phyloP scores from a whole-genome alignment of 179 eudicot species.

The Camellia oleifera region DNA sequence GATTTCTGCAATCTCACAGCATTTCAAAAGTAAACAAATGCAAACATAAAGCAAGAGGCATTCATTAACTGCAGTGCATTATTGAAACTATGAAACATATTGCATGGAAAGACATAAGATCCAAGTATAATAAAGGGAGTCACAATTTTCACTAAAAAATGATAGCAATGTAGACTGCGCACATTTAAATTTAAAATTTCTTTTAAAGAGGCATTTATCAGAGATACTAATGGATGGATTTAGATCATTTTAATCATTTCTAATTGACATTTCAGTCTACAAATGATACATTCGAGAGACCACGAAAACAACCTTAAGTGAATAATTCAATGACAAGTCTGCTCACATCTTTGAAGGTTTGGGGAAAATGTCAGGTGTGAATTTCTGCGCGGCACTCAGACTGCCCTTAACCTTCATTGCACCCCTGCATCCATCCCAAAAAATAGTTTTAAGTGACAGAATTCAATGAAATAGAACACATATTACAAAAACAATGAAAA shows the following conservation, averaged over 20 bases:
- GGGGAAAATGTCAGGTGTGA: conserved; percentile 97
- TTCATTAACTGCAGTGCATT: no score
- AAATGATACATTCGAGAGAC: not conserved
- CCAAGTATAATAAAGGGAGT: not conserved
- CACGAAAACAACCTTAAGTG: not conserved
- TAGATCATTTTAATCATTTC: not conserved
- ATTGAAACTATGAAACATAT: not conserved
- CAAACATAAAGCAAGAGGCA: no score
- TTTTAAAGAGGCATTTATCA: conserved; percentile 1
- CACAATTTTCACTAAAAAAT: not conserved
- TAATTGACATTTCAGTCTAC: not conserved
- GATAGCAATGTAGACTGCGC: not conserved
- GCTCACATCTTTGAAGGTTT: conserved; percentile 91
- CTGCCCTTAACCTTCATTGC: conserved; percentile 93
- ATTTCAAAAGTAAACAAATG: no score
- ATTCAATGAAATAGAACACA: not conserved
- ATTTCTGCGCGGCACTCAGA: conserved; percentile 85
- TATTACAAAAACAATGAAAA: not conserved
- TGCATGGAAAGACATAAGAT: not conserved
- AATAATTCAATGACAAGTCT: not conserved
- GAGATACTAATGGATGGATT: not conserved
- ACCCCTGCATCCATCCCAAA: conserved; percentile 47
- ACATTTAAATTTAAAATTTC: not conserved
- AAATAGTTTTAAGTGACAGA: not conserved
- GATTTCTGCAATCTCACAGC: not conserved